A percentile compares a stretch with the other conserved stretches of the same genome.
Conservation (phyloP, 148 eudicot species). For the Fagopyrum esculentum region DNA sequence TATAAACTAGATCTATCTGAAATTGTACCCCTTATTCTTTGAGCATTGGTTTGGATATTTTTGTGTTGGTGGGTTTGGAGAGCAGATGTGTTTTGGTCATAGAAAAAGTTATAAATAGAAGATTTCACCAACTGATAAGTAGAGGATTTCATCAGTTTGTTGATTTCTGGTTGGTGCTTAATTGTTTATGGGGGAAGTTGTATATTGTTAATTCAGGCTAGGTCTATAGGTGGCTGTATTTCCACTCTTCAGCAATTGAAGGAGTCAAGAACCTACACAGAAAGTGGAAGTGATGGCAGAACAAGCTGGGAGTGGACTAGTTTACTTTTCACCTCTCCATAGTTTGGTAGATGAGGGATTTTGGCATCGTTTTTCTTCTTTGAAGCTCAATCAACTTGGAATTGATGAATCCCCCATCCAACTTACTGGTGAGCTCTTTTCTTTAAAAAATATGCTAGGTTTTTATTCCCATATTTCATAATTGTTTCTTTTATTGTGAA, state of each 20-base stretch:
- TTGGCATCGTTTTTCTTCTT: slow-evolving; percentile 78
- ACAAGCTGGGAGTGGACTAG: slow-evolving; percentile 15
- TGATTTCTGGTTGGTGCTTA: not conserved
- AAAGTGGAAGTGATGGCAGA: not conserved
- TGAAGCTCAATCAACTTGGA: slow-evolving; percentile 79
- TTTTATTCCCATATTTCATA: not conserved
- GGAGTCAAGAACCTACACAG: not conserved
- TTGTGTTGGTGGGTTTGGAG: no score
- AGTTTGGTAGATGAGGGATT: slow-evolving; percentile 79
- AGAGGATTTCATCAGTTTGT: not conserved
- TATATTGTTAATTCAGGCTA: not conserved
- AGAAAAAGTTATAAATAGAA: not conserved
- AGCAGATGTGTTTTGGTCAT: no score
- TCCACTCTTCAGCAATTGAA: not conserved
- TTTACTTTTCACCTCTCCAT: slow-evolving; percentile 55
- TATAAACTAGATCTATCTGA: no score
- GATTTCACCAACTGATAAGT: not conserved
- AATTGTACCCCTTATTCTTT: no score
- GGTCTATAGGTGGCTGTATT: not conserved
- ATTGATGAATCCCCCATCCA: slow-evolving; percentile 76
- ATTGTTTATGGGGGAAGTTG: not conserved
- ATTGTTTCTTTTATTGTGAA: not conserved
- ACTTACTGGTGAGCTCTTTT: slow-evolving; percentile 43
- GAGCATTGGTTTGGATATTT: no score
- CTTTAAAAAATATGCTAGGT: not conserved